Conservation (phyloP, 495 filamentous ascomycete genomes). For the Lasiosphaeris hirsuta region DNA sequence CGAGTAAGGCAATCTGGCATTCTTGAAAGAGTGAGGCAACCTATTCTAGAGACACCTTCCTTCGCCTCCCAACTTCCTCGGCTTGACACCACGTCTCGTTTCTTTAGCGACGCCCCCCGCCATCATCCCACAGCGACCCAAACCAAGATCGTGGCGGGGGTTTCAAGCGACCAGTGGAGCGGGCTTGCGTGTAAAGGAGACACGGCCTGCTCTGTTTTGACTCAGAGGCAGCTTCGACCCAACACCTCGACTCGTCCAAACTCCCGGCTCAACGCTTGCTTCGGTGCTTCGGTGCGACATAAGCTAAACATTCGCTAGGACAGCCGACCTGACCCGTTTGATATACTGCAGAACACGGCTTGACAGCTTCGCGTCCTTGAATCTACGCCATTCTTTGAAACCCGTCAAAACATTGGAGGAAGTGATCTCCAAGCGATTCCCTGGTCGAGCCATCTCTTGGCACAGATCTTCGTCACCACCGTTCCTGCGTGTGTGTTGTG, state of each 20-base stretch:
- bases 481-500: neutral
- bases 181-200: too few relatives aligned
- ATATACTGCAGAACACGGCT: neutral
- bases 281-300: slow-evolving; percentile 1
- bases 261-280: too few relatives aligned
- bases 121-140: too few relatives aligned
- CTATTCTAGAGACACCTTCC: too few relatives aligned
- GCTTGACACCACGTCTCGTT: too few relatives aligned
- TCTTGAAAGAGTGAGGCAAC: neutral
- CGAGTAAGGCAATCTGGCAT: neutral
- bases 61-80: too few relatives aligned
- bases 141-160: too few relatives aligned
- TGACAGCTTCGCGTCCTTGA: neutral
- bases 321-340: neutral
- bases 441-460: slow-evolving; percentile 13
- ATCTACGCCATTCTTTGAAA: slow-evolving; percentile 8
- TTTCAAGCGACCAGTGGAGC: too few relatives aligned
- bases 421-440: slow-evolving; percentile 5
- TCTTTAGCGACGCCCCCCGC: too few relatives aligned
- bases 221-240: too few relatives aligned
- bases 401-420: neutral
- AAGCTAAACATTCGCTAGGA: neutral
- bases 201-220: too few relatives aligned
- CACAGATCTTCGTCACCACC: slow-evolving; percentile 14
- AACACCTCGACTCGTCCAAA: too few relatives aligned